phyloP scores from a whole-genome alignment of 164 flowering plant species.

The Berberis thunbergii region DNA sequence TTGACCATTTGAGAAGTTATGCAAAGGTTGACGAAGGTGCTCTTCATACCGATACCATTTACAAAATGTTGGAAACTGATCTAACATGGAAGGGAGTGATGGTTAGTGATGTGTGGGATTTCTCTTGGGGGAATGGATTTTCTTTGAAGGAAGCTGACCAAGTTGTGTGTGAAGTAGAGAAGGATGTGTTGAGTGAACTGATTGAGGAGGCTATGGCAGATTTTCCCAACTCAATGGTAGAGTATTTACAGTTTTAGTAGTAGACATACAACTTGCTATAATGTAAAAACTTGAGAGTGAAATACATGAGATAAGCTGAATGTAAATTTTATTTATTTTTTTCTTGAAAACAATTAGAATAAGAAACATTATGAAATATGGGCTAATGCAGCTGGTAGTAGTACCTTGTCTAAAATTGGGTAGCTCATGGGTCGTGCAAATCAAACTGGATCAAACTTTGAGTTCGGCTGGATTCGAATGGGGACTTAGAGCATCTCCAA shows the following conservation, averaged over 20 bases:
- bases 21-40: constrained; percentile 15
- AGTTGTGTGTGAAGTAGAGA: constrained; percentile 39
- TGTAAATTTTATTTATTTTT: no score
- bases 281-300: background rate
- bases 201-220: constrained; percentile 43
- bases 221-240: constrained; percentile 1
- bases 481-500: no score
- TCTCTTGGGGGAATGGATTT: constrained; percentile 48
- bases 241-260: background rate
- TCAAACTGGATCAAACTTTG: no score
- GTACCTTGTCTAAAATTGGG: no score
- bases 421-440: no score
- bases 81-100: constrained; percentile 26
- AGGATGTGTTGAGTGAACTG: constrained; percentile 34
- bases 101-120: constrained; percentile 44
- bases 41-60: constrained; percentile 22
- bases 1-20: constrained; percentile 39
- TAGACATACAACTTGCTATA: background rate
- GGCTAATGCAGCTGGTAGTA: no score
- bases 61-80: constrained; percentile 42
- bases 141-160: constrained; percentile 35
- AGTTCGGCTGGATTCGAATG: no score
- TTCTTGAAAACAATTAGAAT: no score
- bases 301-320: no score
- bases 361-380: no score